Evolutionary conservation across 441 rosid genomes (phyloP), one percentile per base, ranked within the genome.

Genomic region (Breynia disticha): DNA sequence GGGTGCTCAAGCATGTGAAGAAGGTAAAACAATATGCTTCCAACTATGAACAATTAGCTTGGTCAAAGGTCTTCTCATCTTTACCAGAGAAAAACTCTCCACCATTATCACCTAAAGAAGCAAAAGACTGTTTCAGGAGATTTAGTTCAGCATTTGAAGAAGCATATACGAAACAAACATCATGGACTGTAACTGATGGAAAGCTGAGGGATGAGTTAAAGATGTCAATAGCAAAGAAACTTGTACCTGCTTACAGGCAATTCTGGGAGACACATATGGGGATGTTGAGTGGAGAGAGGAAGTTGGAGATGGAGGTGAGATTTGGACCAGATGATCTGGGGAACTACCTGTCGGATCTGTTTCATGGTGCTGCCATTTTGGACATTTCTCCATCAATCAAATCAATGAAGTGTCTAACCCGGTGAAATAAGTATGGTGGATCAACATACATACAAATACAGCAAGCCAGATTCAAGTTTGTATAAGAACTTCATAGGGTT

Each of bases 121-220:
- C 67, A 12, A 70, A 59, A 18, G 77, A 73, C 18, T 52, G 68
- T 18, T 74, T 84, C 60, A 49, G 60, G 43, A 64, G 68, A 51
- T 89, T 86, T 56, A 80, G 76, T 19, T 60, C 64, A 10, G 82
- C 80, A 8, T 86, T 89, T 42, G 85, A 78, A 48, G 83, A 76
- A 19, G 65, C 80, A 12, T 79, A 62, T 54, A 68, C 39, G 69
- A 89, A 63, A 46, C 93, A 86, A 47, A 48, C 45, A 39, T 56
- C 76, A 39, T 82, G 94, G 90, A 58, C 73, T 54, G 74, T 84
- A 44, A 59, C 72, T 7, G 82, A 86, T 67, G 59, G 68, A 63
- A 75, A 66, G 47, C 62, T 86, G 24, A 69, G 83, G 55, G 84
- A 69, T 39, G 83, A 67, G 32, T 53, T 86, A 37, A 77, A 79